These are phyloP conservation scores for Diplodia intermedia DNA, from an alignment of 2,329 filamentous ascomycete genomes.

Conservation along the genomic window DNA sequence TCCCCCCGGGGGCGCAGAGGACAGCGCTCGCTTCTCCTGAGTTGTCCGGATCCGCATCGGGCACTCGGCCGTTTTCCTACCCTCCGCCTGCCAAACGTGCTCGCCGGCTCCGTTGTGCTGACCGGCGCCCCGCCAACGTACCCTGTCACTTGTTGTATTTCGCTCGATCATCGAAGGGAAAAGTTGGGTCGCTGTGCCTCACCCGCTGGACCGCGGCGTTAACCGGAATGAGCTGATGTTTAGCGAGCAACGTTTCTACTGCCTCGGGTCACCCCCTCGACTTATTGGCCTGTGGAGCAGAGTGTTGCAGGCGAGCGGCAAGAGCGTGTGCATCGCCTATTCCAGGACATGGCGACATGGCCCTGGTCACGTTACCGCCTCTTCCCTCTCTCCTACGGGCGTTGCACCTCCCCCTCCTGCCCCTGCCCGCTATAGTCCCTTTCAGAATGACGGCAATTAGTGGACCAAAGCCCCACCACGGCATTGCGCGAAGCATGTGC, in stretches of 20 bases:
- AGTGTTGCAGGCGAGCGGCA: neutral
- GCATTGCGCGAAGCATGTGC: neutral
- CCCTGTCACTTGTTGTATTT: neutral
- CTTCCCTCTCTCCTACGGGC: neutral
- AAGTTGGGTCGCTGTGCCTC: slow-evolving; percentile 26
- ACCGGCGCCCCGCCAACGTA: neutral
- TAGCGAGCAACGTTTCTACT: slow-evolving; percentile 18
- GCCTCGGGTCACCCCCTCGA: neutral
- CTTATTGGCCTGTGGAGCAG: neutral
- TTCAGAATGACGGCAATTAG: neutral
- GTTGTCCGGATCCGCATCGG: neutral
- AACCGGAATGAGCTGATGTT: slow-evolving; percentile 24
- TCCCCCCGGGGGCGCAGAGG: neutral
- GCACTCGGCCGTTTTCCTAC: neutral
- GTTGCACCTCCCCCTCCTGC: neutral
- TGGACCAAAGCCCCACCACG: slow-evolving; percentile 1
- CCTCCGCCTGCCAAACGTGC: neutral
- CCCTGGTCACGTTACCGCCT: neutral
- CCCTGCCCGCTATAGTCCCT: neutral
- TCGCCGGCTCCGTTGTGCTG: neutral
- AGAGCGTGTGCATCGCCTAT: neutral
- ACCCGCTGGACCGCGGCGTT: slow-evolving; percentile 1
- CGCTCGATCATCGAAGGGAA: neutral
- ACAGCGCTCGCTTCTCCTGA: slow-evolving; percentile 9
- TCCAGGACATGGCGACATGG: neutral